Base-by-base conservation (phyloP, 371 early-diverging fungal genomes). In the Gilbertella persicaria region DNA sequence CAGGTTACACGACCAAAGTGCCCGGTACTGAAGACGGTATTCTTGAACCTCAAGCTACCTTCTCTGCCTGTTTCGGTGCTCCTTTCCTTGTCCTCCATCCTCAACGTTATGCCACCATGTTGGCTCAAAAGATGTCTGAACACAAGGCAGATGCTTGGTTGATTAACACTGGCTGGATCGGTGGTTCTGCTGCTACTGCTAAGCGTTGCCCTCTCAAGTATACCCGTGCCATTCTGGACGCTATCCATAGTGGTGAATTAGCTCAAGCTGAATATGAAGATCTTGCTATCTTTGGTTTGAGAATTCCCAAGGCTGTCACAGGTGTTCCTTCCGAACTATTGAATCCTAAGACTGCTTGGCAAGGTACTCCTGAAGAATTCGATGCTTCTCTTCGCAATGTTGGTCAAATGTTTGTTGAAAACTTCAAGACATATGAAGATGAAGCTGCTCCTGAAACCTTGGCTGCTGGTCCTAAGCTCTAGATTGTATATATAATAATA, bases 151-250 rank as follows among this genome's bases (percentile, higher is more conserved):
- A 92, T 70, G 97, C 91, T 21, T 98, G 97, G 96, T 79, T 98
- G 72, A 88, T 98, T 82, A 98, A 98, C 88, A 98, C 98, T 39
- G 98, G 98, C 45, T 98, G 98, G 97, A 92, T 82, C 69, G 96
- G 97, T 67, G 98, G 97, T 45, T 82, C 86, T 16, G 95, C 93
- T 71, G 95, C 93, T 58, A 74, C 79, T 33, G 95, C 95, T 53
- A 87, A 91, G 82, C 92, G 98, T 43, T 94, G 95, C 64, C 78
- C 95, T 37, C 90, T 98, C 63, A 95, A 93, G 80, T 94, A 96
- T 82, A 92, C 96, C 36, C 93, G 98, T 53, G 96, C 95, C 45
- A 96, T 98, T 71, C 85, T 98, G 61, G 97, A 98, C 73, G 90
- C 97, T 40, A 95, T 98, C 72, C 96, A 96, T 84, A 85, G 73